Percentiles rank a stretch among this genome's conserved stretches.
Conservation (phyloP, 2,329 filamentous ascomycete species). For the Microdochium paspali region DNA sequence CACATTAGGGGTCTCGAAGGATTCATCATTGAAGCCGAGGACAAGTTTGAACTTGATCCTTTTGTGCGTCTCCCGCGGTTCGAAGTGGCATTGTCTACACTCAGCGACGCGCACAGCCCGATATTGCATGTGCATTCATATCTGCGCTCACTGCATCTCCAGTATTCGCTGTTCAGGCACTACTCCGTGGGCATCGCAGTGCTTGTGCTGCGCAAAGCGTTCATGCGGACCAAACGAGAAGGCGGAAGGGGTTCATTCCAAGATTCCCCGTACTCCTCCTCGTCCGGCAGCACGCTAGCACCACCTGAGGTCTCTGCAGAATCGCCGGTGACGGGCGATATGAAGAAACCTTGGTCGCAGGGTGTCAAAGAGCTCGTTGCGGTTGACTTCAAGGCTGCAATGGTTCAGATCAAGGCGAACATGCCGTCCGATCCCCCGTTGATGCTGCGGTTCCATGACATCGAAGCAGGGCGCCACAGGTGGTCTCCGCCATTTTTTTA, state of each 20-base stretch:
- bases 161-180: conserved; percentile 90
- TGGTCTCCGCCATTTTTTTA: conserved; percentile 79
- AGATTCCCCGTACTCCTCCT: neutral
- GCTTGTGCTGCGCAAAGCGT: conserved; percentile 64
- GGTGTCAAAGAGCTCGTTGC: conserved; percentile 58
- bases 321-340: conserved; percentile 16
- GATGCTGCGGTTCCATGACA: conserved; percentile 78
- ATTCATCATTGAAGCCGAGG: conserved; percentile 79
- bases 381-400: conserved; percentile 69
- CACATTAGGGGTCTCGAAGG: conserved; percentile 79
- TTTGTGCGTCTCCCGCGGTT: conserved; percentile 81
- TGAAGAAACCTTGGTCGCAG: conserved; percentile 22
- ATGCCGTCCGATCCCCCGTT: conserved; percentile 85
- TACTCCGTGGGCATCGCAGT: conserved; percentile 80
- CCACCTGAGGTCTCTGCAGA: conserved; percentile 25
- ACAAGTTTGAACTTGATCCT: conserved; percentile 75
- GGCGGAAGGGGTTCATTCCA: conserved; percentile 15
- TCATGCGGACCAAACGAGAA: conserved; percentile 43
- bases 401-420: conserved; percentile 80
- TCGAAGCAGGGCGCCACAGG: conserved; percentile 77
- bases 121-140: conserved; percentile 81
- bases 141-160: conserved; percentile 67
- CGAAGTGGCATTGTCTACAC: conserved; percentile 76
- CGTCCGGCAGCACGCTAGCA: conserved; percentile 15
- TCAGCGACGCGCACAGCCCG: conserved; percentile 78